Base-by-base conservation (phyloP, 2,329 filamentous ascomycete species). In the Fusarium transvaalense region DNA sequence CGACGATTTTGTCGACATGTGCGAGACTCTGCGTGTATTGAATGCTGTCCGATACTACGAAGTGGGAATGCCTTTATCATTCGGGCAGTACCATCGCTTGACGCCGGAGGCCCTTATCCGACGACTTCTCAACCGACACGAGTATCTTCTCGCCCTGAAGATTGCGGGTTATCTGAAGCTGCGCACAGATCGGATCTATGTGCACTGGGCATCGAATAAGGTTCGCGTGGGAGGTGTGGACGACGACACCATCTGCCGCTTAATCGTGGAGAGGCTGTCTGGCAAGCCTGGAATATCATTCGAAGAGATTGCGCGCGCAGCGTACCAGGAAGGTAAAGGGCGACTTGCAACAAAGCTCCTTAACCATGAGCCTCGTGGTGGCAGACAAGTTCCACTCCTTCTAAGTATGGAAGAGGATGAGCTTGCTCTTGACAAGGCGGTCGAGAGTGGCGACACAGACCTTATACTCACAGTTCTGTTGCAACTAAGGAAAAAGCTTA, bases 1-100 rank as follows among this genome's bases (percentile, higher is more conserved):
- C 76, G 96, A 99, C 75, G 95, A 99, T 69, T 99, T 98, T 79
- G 96, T 99, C 55, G 95, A 98, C 67, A 98, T 97, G 91, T 97
- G 94, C 72, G 95, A 99, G 78, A 96, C 91, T 1, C 82, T 99
- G 17, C 91, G 96, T 17, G 94, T 99, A 0, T 84, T 99, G 47
- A 98, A 97, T 74, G 95, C 95, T 9, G 92, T 95, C 14, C 90
- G 96, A 52, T 97, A 92, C 78, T 98, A 96, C 76, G 92, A 97
- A 74, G 87, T 98, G 54, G 96, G 96, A 4, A 83, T 99, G 23
- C 94, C 95, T 0, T 79, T 99, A 6, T 97, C 94, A 6, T 97
- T 96, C 76, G 94, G 97, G 67, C 95, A 99, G 78, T 98, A 96
- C 77, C 88, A 96, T 68, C 91, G 94, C 8, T 86, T 99, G 54